Evolutionary conservation across 371 early-diverging fungal genomes (phyloP), one percentile per base, ranked within the genome.

Genomic region (Syncephalastrum racemosum): DNA sequence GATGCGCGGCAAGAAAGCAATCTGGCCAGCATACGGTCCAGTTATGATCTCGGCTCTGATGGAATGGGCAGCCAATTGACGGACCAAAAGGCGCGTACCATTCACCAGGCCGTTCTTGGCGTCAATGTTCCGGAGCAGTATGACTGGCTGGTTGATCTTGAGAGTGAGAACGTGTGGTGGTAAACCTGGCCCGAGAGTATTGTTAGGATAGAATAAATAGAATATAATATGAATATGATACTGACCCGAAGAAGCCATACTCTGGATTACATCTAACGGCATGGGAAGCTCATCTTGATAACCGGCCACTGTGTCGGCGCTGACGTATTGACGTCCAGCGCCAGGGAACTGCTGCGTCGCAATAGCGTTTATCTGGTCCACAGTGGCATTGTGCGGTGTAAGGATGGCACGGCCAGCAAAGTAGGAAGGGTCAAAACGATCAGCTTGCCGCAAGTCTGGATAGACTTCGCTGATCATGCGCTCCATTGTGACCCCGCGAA

Each of bases 141-240:
- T 61, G 22, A 70, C 52, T 18, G 71, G 71, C 14, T 45, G 49
- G 14, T 64, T 54, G 5, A 60, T 16, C 19, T 68, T 68, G 22
- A 68, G 46, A 8, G 16, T 13, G 4, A 70, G 40, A 23, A 53
- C 25, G 40, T 56, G 56, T 3, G 58, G 62, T 23, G 64, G 67
- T 12, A 75, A 42, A 4, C 63, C 58, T 49, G 18, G 2, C 8
- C 46, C 8, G 46, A n/a, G n/a, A n/a, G n/a, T n/a, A n/a, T n/a
- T n/a, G n/a, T n/a, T n/a, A n/a, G n/a, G n/a, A n/a, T n/a, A n/a
- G n/a, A n/a, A n/a, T n/a, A n/a, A n/a, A n/a, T n/a, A n/a, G n/a
- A n/a, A n/a, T n/a, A n/a, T n/a, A n/a, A n/a, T n/a, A n/a, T n/a
- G n/a, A n/a, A n/a, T n/a, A n/a, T n/a, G n/a, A n/a, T n/a, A n/a